Conservation (phyloP, 208 protist species). For the Trypanosoma scelopori region DNA sequence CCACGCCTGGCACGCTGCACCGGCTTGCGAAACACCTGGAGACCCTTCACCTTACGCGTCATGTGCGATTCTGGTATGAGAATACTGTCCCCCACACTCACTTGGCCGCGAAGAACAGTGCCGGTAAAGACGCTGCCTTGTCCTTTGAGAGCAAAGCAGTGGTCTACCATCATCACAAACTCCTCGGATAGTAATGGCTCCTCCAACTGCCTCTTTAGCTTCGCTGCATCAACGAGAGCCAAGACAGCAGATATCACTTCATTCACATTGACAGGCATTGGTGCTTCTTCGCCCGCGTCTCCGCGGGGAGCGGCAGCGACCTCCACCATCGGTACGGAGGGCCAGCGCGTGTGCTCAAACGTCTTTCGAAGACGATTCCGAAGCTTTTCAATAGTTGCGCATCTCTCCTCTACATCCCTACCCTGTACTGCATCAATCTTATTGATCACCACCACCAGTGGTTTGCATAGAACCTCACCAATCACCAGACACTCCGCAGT, state of each 20-base stretch:
- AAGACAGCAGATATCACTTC: conserved; percentile 46
- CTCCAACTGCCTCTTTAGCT: conserved; percentile 25
- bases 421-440: conserved; percentile 93
- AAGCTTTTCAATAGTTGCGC: conserved; percentile 44
- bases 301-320: conserved; percentile 60
- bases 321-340: conserved; percentile 59
- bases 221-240: conserved; percentile 26
- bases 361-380: conserved; percentile 46
- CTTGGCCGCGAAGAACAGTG: conserved; percentile 89
- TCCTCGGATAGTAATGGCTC: conserved; percentile 17
- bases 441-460: conserved; percentile 96
- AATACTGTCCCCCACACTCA: conserved; percentile 83
- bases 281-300: not conserved
- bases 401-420: conserved; percentile 26
- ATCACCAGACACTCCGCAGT: conserved; percentile 95
- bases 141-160: conserved; percentile 97
- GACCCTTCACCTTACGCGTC: conserved; percentile 88
- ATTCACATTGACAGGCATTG: conserved; percentile 33
- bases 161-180: conserved; percentile 96
- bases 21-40: conserved; percentile 94
- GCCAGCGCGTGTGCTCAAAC: conserved; percentile 79
- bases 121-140: conserved; percentile 97
- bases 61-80: conserved; percentile 87
- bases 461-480: conserved; percentile 73
- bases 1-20: conserved; percentile 73